A percentile compares a stretch with the other conserved stretches of the same genome.
These are phyloP conservation scores for Hansenula anomala DNA, from an alignment of 1,139 yeast genomes.

Conservation along the genomic window DNA sequence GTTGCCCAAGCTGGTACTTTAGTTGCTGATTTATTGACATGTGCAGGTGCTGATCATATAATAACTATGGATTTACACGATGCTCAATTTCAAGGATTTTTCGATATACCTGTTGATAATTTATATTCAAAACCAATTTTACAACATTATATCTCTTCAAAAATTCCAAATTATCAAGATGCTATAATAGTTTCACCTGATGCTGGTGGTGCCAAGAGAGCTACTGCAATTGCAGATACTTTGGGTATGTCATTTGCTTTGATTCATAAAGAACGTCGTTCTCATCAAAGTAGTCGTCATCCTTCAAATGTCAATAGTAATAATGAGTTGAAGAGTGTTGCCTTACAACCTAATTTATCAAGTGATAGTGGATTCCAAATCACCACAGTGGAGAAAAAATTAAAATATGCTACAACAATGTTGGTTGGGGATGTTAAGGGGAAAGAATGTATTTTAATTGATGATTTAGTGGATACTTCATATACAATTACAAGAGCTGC, in stretches of 20 bases:
- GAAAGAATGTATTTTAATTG: slow-evolving; percentile 80
- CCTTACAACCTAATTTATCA: not conserved
- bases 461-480: slow-evolving; percentile 92
- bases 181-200: slow-evolving; percentile 92
- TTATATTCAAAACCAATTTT: slow-evolving; percentile 79
- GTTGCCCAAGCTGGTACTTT: slow-evolving; percentile 93
- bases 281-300: slow-evolving; percentile 16
- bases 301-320: not conserved
- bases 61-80: slow-evolving; percentile 98
- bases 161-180: slow-evolving; percentile 68
- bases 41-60: slow-evolving; percentile 95
- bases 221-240: slow-evolving; percentile 89
- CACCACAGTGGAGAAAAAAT: slow-evolving; percentile 25
- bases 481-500: slow-evolving; percentile 92
- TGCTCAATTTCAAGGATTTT: slow-evolving; percentile 91
- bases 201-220: slow-evolving; percentile 97
- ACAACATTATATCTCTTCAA: slow-evolving; percentile 71
- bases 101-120: slow-evolving; percentile 90
- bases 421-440: slow-evolving; percentile 89
- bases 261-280: slow-evolving; percentile 90
- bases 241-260: slow-evolving; percentile 88
- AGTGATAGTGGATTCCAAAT: slow-evolving; percentile 9
- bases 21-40: slow-evolving; percentile 79
- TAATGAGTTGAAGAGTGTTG: not conserved
- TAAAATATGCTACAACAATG: slow-evolving; percentile 67